phyloP scores from a whole-genome alignment of 768 basidiomycete species.

The Trametes villosa region DNA sequence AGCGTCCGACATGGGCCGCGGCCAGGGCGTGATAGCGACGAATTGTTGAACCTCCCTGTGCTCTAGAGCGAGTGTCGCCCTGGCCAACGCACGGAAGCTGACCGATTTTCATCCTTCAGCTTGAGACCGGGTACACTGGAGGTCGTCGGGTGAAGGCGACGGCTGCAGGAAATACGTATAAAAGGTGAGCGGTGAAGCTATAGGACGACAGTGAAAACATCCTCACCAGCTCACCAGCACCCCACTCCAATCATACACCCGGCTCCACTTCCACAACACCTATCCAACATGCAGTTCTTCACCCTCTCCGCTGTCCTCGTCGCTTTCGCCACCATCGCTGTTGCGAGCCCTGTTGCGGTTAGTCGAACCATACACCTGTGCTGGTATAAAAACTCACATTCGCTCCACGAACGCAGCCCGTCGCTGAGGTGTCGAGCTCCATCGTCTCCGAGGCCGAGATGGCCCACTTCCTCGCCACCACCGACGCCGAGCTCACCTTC shows the following conservation, averaged over 20 bases:
- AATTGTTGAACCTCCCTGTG: no score
- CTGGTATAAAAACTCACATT: background rate
- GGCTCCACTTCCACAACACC: background rate
- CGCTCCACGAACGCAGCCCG: background rate
- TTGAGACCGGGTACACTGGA: no score
- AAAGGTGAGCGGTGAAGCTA: background rate
- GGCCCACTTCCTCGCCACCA: conserved; percentile 23
- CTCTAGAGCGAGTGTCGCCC: no score
- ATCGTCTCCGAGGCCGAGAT: conserved; percentile 18
- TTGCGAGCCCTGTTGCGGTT: conserved; percentile 3
- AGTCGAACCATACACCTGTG: no score
- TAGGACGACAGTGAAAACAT: conserved; percentile 1
- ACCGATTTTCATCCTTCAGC: no score
- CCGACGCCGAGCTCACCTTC: conserved; percentile 30
- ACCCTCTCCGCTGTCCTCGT: background rate
- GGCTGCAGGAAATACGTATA: background rate
- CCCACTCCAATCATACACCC: no score
- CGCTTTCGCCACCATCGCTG: background rate
- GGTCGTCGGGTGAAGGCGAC: no score
- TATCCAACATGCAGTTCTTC: conserved; percentile 8
- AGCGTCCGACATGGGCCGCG: no score
- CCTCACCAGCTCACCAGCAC: no score
- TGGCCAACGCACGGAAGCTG: no score
- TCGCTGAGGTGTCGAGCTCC: background rate
- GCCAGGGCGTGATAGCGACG: no score